phyloP scores from a whole-genome alignment of 495 filamentous ascomycete species.

The Aspergillus carlsbadensis region DNA sequence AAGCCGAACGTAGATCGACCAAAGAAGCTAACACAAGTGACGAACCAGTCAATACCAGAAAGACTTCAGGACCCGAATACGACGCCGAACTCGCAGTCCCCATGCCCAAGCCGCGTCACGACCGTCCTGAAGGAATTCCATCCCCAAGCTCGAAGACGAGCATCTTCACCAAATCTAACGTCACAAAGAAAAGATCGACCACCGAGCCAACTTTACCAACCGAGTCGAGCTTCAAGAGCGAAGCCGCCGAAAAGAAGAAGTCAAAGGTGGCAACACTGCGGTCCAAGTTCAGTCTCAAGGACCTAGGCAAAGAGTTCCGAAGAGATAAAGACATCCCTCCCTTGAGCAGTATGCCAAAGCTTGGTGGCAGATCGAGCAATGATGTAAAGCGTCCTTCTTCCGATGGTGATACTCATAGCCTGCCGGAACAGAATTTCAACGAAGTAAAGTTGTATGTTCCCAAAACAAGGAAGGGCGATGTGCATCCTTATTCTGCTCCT shows the following conservation, averaged over 20 bases:
- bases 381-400: background rate
- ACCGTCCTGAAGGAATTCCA: slow-evolving; percentile 1
- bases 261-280: slow-evolving; percentile 27
- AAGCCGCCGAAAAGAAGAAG: slow-evolving; percentile 25
- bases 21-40: background rate
- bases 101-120: slow-evolving; percentile 29
- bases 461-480: slow-evolving; percentile 6
- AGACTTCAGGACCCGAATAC: slow-evolving; percentile 27
- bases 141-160: background rate
- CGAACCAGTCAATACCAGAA: slow-evolving; percentile 14
- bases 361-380: background rate
- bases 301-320: slow-evolving; percentile 29
- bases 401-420: background rate
- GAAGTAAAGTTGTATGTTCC: slow-evolving; percentile 18
- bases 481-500: slow-evolving; percentile 20
- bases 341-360: slow-evolving; percentile 16
- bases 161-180: slow-evolving; percentile 2
- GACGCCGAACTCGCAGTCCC: slow-evolving; percentile 31
- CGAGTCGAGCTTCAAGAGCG: slow-evolving; percentile 22
- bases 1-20: too few relatives aligned
- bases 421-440: slow-evolving; percentile 1
- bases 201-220: slow-evolving; percentile 17
- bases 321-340: slow-evolving; percentile 18
- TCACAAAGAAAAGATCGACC: slow-evolving; percentile 19
- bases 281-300: slow-evolving; percentile 36